Evolutionary conservation across 805 yeast species (phyloP).

Genomic region (Candida methanosorbosa): DNA sequence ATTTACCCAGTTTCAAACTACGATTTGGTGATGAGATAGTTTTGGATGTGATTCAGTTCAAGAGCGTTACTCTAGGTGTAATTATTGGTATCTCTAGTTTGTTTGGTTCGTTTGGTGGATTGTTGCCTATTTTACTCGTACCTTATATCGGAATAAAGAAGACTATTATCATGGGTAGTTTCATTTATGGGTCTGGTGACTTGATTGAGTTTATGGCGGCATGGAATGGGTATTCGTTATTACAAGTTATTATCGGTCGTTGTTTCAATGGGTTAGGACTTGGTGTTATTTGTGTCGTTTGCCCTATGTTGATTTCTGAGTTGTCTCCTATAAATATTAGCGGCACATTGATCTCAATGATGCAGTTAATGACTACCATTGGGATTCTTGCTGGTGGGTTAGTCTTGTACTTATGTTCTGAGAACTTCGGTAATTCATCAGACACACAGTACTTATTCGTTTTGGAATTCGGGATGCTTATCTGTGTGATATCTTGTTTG

Average conservation of each 20-base stretch:
- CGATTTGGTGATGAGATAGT: constrained; percentile 20
- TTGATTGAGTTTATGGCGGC: constrained; percentile 9
- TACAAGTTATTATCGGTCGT: constrained; percentile 19
- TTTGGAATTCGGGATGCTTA: constrained; percentile 11
- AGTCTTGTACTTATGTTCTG: constrained; percentile 11
- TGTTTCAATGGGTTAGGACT: constrained; percentile 21
- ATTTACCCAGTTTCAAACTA: constrained; percentile 17
- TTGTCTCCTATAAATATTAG: constrained; percentile 21
- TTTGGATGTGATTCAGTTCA: constrained; percentile 5
- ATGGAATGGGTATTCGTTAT: constrained; percentile 14
- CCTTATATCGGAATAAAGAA: constrained; percentile 17
- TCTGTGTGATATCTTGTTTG: constrained; percentile 6
- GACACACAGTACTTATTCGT: constrained; percentile 16
- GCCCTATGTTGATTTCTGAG: constrained; percentile 29
- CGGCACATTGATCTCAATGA: constrained; percentile 23
- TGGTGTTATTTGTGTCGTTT: constrained; percentile 23
- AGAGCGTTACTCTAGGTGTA: constrained; percentile 19
- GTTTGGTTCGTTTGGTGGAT: constrained; percentile 25
- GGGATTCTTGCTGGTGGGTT: constrained; percentile 25
- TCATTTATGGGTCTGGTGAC: constrained; percentile 14
- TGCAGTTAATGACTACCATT: constrained; percentile 24
- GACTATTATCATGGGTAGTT: constrained; percentile 10
- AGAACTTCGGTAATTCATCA: constrained; percentile 1
- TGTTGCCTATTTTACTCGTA: constrained; percentile 14
- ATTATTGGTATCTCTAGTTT: constrained; percentile 21